These are phyloP conservation scores for Albugo laibachii DNA, from an alignment of 352 stramenopile genomes.

Conservation along the genomic window DNA sequence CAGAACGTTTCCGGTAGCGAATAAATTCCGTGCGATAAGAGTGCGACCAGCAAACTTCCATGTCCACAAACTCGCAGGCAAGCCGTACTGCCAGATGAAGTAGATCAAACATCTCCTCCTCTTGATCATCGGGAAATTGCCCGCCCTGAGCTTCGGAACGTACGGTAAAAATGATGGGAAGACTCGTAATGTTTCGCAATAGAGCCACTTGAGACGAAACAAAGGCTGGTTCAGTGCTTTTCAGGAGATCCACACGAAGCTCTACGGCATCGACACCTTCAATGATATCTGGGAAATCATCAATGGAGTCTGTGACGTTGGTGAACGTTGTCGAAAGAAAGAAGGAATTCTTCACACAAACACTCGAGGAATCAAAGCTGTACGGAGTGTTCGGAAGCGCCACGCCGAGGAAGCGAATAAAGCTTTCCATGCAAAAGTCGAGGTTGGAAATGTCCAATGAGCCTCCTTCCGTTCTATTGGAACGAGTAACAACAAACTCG, in stretches of 20 bases:
- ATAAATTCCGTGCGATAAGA: conserved; percentile 40
- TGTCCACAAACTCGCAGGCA: conserved; percentile 91
- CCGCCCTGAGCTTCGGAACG: conserved; percentile 87
- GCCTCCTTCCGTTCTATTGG: no score
- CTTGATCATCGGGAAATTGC: conserved; percentile 82
- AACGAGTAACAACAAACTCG: conserved; percentile 34
- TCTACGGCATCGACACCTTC: conserved; percentile 88
- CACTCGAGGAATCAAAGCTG: conserved; percentile 27
- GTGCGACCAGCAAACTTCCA: conserved; percentile 82
- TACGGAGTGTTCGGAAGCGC: conserved; percentile 21
- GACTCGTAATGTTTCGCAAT: conserved; percentile 69
- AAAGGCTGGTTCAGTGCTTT: conserved; percentile 25
- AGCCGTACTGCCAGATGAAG: conserved; percentile 81
- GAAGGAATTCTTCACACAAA: conserved; percentile 37
- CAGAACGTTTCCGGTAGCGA: conserved; percentile 16
- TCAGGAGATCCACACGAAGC: conserved; percentile 88
- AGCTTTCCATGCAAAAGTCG: conserved; percentile 17
- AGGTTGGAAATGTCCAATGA: background rate
- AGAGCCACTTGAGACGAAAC: conserved; percentile 51
- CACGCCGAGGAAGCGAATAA: conserved; percentile 42
- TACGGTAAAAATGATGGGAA: conserved; percentile 95
- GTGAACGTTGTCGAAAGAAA: conserved; percentile 64
- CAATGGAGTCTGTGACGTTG: conserved; percentile 33
- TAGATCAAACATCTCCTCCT: conserved; percentile 73
- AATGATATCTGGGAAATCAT: background rate